Base-by-base conservation (phyloP, 2,329 filamentous ascomycete genomes). In the Sclerotinia trifoliorum region DNA sequence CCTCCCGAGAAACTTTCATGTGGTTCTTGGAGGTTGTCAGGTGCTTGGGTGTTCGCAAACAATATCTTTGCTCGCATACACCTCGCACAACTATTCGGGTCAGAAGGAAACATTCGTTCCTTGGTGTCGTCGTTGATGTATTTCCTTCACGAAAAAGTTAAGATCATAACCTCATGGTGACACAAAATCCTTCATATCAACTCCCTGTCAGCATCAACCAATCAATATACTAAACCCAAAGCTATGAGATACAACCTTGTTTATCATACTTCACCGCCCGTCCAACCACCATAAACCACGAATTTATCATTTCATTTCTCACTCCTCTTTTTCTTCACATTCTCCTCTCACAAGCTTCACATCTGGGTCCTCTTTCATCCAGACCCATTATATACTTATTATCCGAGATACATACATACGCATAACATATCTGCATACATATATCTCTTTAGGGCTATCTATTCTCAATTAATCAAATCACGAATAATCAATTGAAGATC, bases 211-310 rank as follows among this genome's bases (percentile, higher is more conserved):
- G 11, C n/a, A 44, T 2, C 17, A 54, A 54, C 51, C 51, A 54
- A 54, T 32, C 8, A 29, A 46, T 21, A 32, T n/a, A 35, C 29
- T 11, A 56, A 39, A 56, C n/a, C 55, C 32, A 11, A 39, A 6
- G 4, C 8, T 35, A 29, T 29, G 29, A 29, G 29, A 29, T 29
- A 29, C 29, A 2, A 29, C 29, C 29, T 29, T 29, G 29, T 29
- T 29, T 29, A 29, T 29, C 29, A 29, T 29, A 60, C 57, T 60
- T 61, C 58, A 61, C 44, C 44, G 44, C 58, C 44, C 57, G 19
- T 61, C 57, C 57, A 61, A 61, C 57, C 42, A 61, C 44, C 57
- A 10, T 10, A n/a, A n/a, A 48, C 42, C 57, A 61, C 24, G 57
- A 61, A 55, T 55, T n/a, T 29, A 19, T 32, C 42, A 24, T 35